Evolutionary conservation across 129 eudicot species (phyloP).

Genomic region (Flaveria sonorensis): DNA sequence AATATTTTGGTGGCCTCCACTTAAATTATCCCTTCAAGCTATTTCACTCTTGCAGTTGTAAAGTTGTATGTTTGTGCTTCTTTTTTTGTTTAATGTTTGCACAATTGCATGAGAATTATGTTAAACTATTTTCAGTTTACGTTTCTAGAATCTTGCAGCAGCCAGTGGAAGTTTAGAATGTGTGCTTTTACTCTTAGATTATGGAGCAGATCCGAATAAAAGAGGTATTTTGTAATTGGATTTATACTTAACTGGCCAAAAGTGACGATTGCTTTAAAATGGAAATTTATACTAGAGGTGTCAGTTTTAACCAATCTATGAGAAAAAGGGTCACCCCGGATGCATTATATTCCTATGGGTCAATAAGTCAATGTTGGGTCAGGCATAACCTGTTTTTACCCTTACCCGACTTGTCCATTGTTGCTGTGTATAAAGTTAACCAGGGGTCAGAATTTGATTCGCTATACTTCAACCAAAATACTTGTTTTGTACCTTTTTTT

Average conservation of each 20-base stretch:
- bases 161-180: slow-evolving; percentile 61
- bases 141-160: slow-evolving; percentile 76
- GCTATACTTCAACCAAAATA: too few relatives aligned
- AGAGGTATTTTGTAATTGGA: slow-evolving; percentile 50
- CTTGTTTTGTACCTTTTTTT: not conserved
- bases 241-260: not conserved
- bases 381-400: not conserved
- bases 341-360: not conserved
- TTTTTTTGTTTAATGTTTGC: not conserved
- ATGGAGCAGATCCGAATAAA: slow-evolving; percentile 79
- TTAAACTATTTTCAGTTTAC: slow-evolving; percentile 21
- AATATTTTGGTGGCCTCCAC: not conserved
- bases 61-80: not conserved
- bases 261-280: not conserved
- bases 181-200: slow-evolving; percentile 64
- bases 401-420: not conserved
- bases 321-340: not conserved
- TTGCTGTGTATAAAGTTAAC: not conserved
- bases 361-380: not conserved
- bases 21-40: not conserved
- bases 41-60: not conserved
- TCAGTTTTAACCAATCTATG: not conserved
- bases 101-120: not conserved
- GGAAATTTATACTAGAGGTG: not conserved
- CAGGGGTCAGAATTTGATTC: not conserved